Evolutionary conservation across 805 yeast species (phyloP).

Genomic region (Helenozyma rhizophorensis): DNA sequence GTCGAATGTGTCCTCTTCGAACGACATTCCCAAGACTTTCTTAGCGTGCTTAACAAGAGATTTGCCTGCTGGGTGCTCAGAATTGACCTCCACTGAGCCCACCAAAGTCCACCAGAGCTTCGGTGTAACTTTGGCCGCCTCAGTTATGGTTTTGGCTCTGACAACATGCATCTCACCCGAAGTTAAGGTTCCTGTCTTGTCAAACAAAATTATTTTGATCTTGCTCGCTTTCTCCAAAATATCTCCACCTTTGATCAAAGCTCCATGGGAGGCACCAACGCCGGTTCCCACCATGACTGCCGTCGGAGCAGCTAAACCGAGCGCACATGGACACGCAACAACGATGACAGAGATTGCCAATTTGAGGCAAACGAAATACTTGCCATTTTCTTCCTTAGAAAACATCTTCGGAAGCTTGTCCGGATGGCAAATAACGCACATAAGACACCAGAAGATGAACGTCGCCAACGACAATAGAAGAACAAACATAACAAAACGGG

Average conservation of each 20-base stretch:
- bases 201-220: conserved; percentile 70
- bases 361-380: conserved; percentile 63
- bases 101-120: conserved; percentile 48
- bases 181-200: conserved; percentile 95
- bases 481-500: conserved; percentile 79
- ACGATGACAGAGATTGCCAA: conserved; percentile 89
- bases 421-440: conserved; percentile 21
- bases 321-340: conserved; percentile 98
- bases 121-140: too few species aligned
- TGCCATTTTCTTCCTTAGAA: conserved; percentile 44
- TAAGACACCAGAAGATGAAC: conserved; percentile 39
- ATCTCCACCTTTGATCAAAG: conserved; percentile 90
- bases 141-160: conserved; percentile 2
- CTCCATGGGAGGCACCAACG: conserved; percentile 85
- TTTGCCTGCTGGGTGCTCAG: conserved; percentile 86
- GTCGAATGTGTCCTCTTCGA: conserved; percentile 27
- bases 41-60: conserved; percentile 51
- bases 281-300: conserved; percentile 99
- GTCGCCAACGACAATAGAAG: conserved; percentile 60
- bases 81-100: conserved; percentile 57
- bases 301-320: conserved; percentile 97
- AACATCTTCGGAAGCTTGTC: conserved; percentile 46
- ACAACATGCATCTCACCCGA: conserved; percentile 64
- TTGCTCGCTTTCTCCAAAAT: conserved; percentile 69
- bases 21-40: conserved; percentile 20